Conservation (phyloP, 139 green algal species). For the Volvox reticuliferus region DNA sequence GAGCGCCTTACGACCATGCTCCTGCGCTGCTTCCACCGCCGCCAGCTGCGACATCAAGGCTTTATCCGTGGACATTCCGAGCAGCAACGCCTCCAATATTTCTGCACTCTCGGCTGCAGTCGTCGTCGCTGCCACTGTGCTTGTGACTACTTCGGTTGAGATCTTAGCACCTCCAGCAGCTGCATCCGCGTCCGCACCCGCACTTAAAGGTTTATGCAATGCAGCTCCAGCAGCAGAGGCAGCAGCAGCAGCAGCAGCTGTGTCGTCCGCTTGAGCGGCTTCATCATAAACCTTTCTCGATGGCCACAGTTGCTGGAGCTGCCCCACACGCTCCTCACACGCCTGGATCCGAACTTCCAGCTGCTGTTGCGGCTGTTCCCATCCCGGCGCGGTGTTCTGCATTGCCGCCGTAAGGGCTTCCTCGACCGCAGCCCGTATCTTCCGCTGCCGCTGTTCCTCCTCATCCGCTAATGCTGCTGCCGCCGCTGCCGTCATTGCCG, state of each 20-base stretch:
- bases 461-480: not conserved
- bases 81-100: no score
- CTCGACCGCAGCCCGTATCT: not conserved
- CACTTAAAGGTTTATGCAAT: no score
- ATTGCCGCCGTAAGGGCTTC: not conserved
- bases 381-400: not conserved
- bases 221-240: no score
- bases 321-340: not conserved
- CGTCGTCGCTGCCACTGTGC: not conserved
- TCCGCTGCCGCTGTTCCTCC: not conserved
- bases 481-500: not conserved
- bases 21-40: no score
- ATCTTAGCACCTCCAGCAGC: no score
- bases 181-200: no score
- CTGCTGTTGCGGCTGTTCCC: not conserved
- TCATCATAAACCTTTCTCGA: no score
- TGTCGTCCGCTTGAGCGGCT: no score
- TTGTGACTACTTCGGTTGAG: not conserved
- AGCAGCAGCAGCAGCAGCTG: no score
- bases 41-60: no score
- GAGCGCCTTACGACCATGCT: not conserved
- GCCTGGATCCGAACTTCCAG: not conserved
- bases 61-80: no score
- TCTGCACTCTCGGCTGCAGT: no score
- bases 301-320: not conserved